Evolutionary conservation across 2,329 filamentous ascomycete genomes (phyloP), one percentile per base, ranked within the genome.

Genomic region (Parastagonospora avenae): DNA sequence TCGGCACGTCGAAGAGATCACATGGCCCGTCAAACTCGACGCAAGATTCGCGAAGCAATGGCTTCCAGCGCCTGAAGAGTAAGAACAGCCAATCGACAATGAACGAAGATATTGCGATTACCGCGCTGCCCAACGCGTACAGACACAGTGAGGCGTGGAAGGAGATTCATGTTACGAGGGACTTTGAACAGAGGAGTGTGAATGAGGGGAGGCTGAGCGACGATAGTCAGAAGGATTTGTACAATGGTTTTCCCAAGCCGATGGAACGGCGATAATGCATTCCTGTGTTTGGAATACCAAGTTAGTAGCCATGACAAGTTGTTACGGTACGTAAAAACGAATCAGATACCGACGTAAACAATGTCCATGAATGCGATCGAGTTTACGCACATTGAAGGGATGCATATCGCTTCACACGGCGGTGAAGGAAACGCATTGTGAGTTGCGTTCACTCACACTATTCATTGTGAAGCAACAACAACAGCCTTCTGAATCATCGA

Each of bases 221-320:
- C 10, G 42, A 45, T 8, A 45, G 42, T 15, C 33, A 38, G 27
- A 45, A 37, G 42, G 32, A 45, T n/a, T 11, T 45, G 33, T 45
- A 38, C 19, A 8, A 28, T 10, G 29, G 14, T 4, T 40, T 40
- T 14, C 19, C 38, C 4, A 28, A 40, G 38, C 38, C 38, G 16
- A 38, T 38, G 36, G 16, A 15, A 11, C 19, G 36, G 16, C 36
- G 36, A 8, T 38, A 38, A 15, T 38, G 16, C 19, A 11, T 15
- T 15, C 12, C 36, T 11, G 16, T 16, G 10, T 16, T n/a, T 16
- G 9, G 8, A 19, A 2, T 16, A 4, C 6, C n/a, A 3, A 3
- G 19, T 24, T 24, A 24, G 19, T 24, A 24, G 19, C 19, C 5
- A 5, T 24, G 5, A 3, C 19, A 24, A 3, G 19, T 24, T 24